Percentiles rank a stretch among this genome's conserved stretches.
Evolutionary conservation across 2,329 filamentous ascomycete species (phyloP).

Genomic region (Talaromyces sp.): DNA sequence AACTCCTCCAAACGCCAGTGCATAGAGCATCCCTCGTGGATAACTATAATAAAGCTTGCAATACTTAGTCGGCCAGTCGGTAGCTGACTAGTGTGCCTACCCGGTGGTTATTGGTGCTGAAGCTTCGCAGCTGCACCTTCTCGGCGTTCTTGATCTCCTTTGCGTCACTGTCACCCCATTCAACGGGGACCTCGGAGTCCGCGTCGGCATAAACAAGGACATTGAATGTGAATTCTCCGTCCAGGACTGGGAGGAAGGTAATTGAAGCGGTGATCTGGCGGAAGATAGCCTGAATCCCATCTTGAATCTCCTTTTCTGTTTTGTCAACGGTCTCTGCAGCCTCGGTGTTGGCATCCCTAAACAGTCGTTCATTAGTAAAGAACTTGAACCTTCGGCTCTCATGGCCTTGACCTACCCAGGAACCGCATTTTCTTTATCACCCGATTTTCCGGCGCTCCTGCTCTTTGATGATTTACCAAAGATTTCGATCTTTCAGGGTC

Average conservation of each 20-base stretch:
- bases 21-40: slow-evolving; percentile 25
- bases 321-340: slow-evolving; percentile 62
- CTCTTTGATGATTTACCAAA: slow-evolving; percentile 56
- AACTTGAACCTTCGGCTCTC: background rate
- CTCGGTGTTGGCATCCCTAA: slow-evolving; percentile 33
- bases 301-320: slow-evolving; percentile 89
- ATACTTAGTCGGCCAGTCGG: slow-evolving; percentile 53
- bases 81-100: slow-evolving; percentile 97
- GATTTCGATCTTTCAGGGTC: slow-evolving; percentile 56
- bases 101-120: slow-evolving; percentile 91
- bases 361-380: slow-evolving; percentile 5
- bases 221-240: slow-evolving; percentile 97
- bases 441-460: slow-evolving; percentile 52
- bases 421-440: slow-evolving; percentile 71
- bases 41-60: slow-evolving; percentile 18
- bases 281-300: slow-evolving; percentile 95
- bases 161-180: slow-evolving; percentile 98
- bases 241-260: slow-evolving; percentile 91
- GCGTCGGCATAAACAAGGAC: slow-evolving; percentile 97
- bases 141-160: slow-evolving; percentile 95
- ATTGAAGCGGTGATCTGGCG: slow-evolving; percentile 97
- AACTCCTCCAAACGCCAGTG: slow-evolving; percentile 26
- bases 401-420: slow-evolving; percentile 50
- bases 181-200: slow-evolving; percentile 92
- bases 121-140: slow-evolving; percentile 91